phyloP scores from a whole-genome alignment of 441 rosid genomes.

The Euphorbia corollata region DNA sequence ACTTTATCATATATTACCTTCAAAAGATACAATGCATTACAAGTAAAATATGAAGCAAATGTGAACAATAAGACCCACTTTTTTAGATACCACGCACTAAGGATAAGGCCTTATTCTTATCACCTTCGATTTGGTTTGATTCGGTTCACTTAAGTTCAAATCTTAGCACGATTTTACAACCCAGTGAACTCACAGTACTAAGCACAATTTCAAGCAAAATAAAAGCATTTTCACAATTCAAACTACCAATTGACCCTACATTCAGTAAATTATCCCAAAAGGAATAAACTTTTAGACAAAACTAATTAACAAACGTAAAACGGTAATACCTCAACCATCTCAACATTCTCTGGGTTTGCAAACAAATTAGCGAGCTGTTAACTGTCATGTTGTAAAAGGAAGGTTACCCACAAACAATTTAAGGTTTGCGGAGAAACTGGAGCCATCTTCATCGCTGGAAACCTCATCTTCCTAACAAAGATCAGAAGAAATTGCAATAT shows the following conservation, averaged over 20 bases:
- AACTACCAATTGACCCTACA: background rate
- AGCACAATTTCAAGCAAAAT: background rate
- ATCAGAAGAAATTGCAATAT: constrained; percentile 62
- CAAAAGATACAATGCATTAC: background rate
- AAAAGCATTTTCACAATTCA: background rate
- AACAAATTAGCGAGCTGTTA: constrained; percentile 85
- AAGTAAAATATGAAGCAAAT: too few relatives aligned
- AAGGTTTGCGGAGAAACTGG: constrained; percentile 57
- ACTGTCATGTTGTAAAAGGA: constrained; percentile 71
- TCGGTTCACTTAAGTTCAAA: too few relatives aligned
- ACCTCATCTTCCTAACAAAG: constrained; percentile 60
- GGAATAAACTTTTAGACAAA: background rate
- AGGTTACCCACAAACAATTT: constrained; percentile 93
- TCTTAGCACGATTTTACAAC: too few relatives aligned
- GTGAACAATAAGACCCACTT: background rate
- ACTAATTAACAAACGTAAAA: background rate
- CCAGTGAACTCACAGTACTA: background rate
- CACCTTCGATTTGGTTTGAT: too few relatives aligned
- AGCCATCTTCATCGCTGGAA: constrained; percentile 37
- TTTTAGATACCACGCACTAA: background rate
- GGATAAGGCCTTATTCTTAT: too few relatives aligned
- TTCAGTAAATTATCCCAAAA: background rate
- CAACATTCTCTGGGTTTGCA: constrained; percentile 72
- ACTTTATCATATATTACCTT: constrained; percentile 85
- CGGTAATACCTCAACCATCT: constrained; percentile 77